Base-by-base conservation (phyloP, 805 yeast species). In the Monosporozyma siamensis region DNA sequence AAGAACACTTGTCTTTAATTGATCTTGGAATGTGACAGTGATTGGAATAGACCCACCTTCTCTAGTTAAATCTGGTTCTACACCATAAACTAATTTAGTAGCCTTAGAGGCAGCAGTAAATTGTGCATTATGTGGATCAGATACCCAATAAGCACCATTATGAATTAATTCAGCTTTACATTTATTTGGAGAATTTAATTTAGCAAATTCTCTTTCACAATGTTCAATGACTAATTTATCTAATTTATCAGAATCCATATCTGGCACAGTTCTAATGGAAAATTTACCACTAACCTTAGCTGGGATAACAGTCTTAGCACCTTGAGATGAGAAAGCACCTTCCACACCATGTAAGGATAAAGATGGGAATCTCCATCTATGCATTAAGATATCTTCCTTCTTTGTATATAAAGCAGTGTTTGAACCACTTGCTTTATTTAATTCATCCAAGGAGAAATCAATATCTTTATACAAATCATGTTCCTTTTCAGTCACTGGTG, bases 31-130 rank as follows among this genome's bases (percentile, higher is more conserved):
- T 27, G 95, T 82, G 52, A 92, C 67, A 18, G 99, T 90, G 63
- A 92, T 89, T 50, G 99, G 99, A 59, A 92, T 92, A 4, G 97
- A 89, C 30, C 99, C 99, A 58, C 99, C 99, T 70, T 92, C 99
- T 71, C 99, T 81, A 32, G 97, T 94, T 61, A 86, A 77, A 66
- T 92, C 98, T 27, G 98, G 98, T 49, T 86, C 94, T 38, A 90
- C 78, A 50, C 85, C 82, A 89, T 95, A 92, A 25, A 92, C 98
- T 41, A 80, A 80, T 64, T 88, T 81, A 35, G 98, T 92, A 44
- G 98, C 98, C 63, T 81, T 78, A 42, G 83, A 76, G 34, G 97
- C 99, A 44, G 98, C 97, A 34, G 87, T 78, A 72, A 90, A 92
- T 38, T 86, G 77, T 51, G 83, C 89, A 65, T 90, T 90, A 70